These are phyloP conservation scores for Melocanna baccifera DNA, from an alignment of 176 grass and related monocot genomes.

Conservation along the genomic window DNA sequence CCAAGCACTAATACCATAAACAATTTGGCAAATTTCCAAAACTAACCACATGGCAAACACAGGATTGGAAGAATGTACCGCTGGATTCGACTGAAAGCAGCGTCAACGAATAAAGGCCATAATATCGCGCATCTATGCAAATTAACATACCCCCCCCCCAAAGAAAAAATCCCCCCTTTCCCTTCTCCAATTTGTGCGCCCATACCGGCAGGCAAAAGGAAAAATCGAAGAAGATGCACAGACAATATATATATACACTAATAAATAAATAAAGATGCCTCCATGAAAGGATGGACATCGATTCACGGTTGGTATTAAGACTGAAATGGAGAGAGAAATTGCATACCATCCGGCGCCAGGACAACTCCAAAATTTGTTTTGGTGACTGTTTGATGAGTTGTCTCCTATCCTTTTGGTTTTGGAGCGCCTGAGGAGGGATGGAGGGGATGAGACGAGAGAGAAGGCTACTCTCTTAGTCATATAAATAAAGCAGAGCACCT, in stretches of 20 bases:
- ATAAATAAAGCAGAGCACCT: background rate
- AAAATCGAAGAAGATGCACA: background rate
- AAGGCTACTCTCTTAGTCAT: background rate
- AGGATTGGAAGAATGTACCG: background rate
- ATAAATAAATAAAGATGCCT: background rate
- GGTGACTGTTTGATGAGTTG: background rate
- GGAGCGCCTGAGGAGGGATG: background rate
- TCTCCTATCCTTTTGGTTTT: background rate
- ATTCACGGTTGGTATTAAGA: background rate
- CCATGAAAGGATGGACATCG: background rate
- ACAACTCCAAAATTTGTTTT: background rate
- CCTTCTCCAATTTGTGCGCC: background rate
- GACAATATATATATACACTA: background rate
- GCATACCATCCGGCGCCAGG: constrained; percentile 18
- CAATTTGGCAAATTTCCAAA: background rate
- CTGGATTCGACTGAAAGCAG: background rate
- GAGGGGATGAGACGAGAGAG: background rate
- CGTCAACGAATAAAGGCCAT: background rate
- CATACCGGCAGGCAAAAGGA: background rate
- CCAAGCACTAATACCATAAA: background rate
- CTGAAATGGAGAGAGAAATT: background rate
- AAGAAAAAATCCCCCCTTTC: background rate
- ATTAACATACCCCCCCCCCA: background rate
- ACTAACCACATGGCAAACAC: background rate
- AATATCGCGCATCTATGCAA: background rate